Conservation (phyloP, 352 stramenopile genomes). For the Phytophthora crassamura region DNA sequence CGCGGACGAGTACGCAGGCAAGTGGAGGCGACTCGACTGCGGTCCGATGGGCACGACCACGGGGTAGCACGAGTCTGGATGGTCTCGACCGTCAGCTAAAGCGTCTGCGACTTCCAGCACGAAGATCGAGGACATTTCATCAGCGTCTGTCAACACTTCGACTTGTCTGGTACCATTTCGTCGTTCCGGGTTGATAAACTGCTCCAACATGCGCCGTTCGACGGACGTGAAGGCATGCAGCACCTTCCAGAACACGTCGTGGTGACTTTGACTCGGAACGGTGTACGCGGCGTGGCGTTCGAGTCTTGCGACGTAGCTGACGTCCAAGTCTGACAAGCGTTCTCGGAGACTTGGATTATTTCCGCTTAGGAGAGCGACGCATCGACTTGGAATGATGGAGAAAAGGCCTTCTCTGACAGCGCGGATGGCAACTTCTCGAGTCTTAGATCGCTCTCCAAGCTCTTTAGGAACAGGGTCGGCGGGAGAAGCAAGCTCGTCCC, state of each 20-base stretch:
- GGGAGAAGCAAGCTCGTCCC: conserved; percentile 39
- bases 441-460: not conserved
- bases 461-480: not conserved
- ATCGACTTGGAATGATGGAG: conserved; percentile 58
- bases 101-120: conserved; percentile 56
- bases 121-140: conserved; percentile 18
- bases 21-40: conserved; percentile 49
- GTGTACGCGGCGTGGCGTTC: conserved; percentile 42
- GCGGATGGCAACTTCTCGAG: conserved; percentile 32
- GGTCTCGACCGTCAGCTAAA: conserved; percentile 47
- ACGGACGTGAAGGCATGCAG: conserved; percentile 49
- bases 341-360: conserved; percentile 37
- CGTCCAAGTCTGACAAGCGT: conserved; percentile 44
- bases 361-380: conserved; percentile 48
- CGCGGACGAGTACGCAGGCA: conserved; percentile 65
- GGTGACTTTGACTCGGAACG: conserved; percentile 26
- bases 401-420: conserved; percentile 63
- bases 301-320: conserved; percentile 34
- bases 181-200: conserved; percentile 53
- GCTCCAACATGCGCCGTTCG: conserved; percentile 47
- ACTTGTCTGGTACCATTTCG: conserved; percentile 13
- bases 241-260: conserved; percentile 60
- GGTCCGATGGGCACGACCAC: conserved; percentile 46
- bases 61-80: conserved; percentile 68
- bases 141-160: not conserved